phyloP scores from a whole-genome alignment of 2,329 filamentous ascomycete genomes.

The Pseudopithomyces maydicus region DNA sequence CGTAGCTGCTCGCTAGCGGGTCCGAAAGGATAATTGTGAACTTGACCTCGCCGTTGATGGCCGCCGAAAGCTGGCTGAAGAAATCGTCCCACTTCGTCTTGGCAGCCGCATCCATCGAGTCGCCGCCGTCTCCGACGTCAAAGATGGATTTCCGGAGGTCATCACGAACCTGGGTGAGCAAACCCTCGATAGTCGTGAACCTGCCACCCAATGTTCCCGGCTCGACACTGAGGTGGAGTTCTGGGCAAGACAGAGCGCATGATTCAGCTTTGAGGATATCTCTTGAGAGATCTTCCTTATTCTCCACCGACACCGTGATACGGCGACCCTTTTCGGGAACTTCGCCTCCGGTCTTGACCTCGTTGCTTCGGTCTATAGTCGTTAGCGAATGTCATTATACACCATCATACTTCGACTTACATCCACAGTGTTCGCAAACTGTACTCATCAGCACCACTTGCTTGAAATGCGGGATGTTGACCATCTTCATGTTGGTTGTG shows the following conservation, averaged over 20 bases:
- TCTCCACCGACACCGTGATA: constrained; percentile 77
- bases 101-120: constrained; percentile 72
- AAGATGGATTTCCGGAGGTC: constrained; percentile 90
- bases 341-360: constrained; percentile 95
- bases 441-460: constrained; percentile 96
- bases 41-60: constrained; percentile 77
- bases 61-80: constrained; percentile 75
- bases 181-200: constrained; percentile 95
- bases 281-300: constrained; percentile 74
- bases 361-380: constrained; percentile 76
- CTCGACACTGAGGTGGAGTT: constrained; percentile 85
- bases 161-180: constrained; percentile 88
- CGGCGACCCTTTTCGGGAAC: constrained; percentile 84
- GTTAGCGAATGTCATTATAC: constrained; percentile 11
- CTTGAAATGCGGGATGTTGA: constrained; percentile 97
- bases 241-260: constrained; percentile 83
- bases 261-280: constrained; percentile 98
- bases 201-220: constrained; percentile 93
- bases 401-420: constrained; percentile 26
- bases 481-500: constrained; percentile 97
- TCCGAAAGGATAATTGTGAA: constrained; percentile 87
- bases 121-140: constrained; percentile 74
- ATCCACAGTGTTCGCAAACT: constrained; percentile 87
- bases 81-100: constrained; percentile 79
- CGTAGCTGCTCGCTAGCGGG: constrained; percentile 89